phyloP scores from a whole-genome alignment of 139 green algal genomes.

The Klebsormidium nitens region DNA sequence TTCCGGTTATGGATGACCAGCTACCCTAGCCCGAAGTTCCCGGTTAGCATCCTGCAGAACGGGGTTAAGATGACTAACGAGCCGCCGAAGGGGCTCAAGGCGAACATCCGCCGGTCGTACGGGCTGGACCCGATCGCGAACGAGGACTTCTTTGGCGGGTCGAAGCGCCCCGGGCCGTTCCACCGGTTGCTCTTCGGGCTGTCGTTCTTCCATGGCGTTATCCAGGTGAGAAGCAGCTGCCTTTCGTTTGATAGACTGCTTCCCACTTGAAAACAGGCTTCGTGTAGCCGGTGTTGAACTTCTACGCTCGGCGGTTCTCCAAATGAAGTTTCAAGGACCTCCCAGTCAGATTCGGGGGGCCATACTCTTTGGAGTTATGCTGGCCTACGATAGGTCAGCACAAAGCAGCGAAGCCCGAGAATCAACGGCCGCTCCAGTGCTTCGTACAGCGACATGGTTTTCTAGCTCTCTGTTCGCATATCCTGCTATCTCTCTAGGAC shows the following conservation, averaged over 20 bases:
- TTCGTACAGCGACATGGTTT: too few species aligned
- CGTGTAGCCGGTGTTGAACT: too few species aligned
- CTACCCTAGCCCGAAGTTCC: constrained; percentile 64
- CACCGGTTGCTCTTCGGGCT: constrained; percentile 64
- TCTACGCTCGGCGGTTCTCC: too few species aligned
- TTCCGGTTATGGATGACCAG: constrained; percentile 74
- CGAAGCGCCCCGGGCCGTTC: constrained; percentile 57
- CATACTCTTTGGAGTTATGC: too few species aligned
- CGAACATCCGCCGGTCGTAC: constrained; percentile 61
- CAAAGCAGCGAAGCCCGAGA: too few species aligned
- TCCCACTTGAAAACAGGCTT: background rate
- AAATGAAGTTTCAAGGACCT: too few species aligned
- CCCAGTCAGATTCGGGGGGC: too few species aligned
- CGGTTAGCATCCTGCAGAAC: constrained; percentile 65
- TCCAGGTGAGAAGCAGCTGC: constrained; percentile 42
- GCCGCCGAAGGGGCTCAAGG: constrained; percentile 45
- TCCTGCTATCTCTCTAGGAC: too few species aligned
- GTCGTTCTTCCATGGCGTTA: constrained; percentile 66
- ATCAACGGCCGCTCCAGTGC: too few species aligned
- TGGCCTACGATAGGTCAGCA: too few species aligned
- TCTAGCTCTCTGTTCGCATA: too few species aligned
- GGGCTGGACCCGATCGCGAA: constrained; percentile 57
- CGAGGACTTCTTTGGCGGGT: constrained; percentile 63
- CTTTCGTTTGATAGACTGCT: too few species aligned
- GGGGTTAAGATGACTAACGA: constrained; percentile 70